Base-by-base conservation (phyloP, 2,329 filamentous ascomycete genomes). In the Taxawa tesnikishii region DNA sequence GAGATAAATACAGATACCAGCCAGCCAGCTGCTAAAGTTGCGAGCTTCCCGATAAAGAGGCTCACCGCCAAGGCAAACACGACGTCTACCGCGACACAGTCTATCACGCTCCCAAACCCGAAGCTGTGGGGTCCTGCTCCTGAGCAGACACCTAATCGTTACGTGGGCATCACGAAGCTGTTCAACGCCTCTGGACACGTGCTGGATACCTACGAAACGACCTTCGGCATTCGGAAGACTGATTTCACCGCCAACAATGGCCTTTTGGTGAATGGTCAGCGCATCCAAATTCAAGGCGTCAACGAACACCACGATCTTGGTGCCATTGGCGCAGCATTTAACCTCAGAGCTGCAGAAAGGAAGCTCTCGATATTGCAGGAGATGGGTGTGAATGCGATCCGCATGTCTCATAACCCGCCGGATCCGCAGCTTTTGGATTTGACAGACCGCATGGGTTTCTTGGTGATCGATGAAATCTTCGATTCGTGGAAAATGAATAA, bases 241-340 rank as follows among this genome's bases (percentile, higher is more conserved):
- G 43, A 43, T 0, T 67, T 62, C 37, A 48, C 56, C 32, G 37
- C 50, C 0, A 44, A 62, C 26, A 45, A 56, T 13, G 66, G 67
- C 0, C 37, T 71, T 0, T 28, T 56, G 0, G 47, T 71, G 38
- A 72, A 71, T 42, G 62, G 59, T 3, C 43, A 65, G 38, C 43
- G 44, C 0, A 45, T 69, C 2, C 49, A 49, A 6, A 47, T 70
- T 10, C 59, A 65, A 26, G 67, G 68, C 8, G 55, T 59, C 0
- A 64, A 62, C 48, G 54, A 70, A 31, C 68, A 71, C 42, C 65
- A 68, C 38, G 66, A 70, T 38, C 54, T 65, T 1, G 67, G 67
- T 2, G 55, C 64, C 0, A 39, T 71, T 0, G 68, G 67, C 2
- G 46, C 62, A 0, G 67, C 67, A 10, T 70, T 68, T 52, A 66